Evolutionary conservation across 2,329 filamentous ascomycete species (phyloP).

Genomic region (Aspergillus thermomutatus): DNA sequence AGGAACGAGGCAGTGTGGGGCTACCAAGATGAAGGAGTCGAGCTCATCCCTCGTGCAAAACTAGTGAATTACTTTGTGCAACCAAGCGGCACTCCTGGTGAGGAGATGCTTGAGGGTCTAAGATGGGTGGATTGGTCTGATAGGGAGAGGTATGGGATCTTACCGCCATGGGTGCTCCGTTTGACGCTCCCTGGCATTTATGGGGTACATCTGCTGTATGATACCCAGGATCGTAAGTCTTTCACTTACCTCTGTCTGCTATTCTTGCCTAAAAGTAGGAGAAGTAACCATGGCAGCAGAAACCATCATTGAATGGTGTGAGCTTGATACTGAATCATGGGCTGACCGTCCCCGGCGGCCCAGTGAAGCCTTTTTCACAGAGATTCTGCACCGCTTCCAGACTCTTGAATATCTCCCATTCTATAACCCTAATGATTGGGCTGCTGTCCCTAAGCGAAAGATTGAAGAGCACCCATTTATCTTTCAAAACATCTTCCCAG

Average conservation of each 20-base stretch:
- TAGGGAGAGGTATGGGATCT: not conserved
- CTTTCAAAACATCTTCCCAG: not conserved
- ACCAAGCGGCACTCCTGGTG: not conserved
- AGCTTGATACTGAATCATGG: not conserved
- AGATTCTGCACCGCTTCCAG: not conserved
- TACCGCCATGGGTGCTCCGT: not conserved
- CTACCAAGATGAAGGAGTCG: not conserved
- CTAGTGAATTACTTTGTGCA: not conserved
- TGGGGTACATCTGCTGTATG: not conserved
- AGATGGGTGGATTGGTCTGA: not conserved
- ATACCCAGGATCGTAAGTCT: not conserved
- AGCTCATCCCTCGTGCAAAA: not conserved
- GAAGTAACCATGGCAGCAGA: not conserved
- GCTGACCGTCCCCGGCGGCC: not conserved
- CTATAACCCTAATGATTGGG: not conserved
- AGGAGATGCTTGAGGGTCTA: not conserved
- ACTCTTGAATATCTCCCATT: not conserved
- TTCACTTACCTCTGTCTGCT: not conserved
- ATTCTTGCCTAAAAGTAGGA: too few species aligned
- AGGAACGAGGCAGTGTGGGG: not conserved
- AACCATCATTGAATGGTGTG: not conserved
- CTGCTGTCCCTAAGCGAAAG: not conserved
- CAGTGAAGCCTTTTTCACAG: not conserved
- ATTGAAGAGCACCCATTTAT: not conserved
- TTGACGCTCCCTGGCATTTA: not conserved